Evolutionary conservation across 139 green algal species (phyloP), one percentile per base, ranked within the genome.

Genomic region (Ettlia oleoabundans): DNA sequence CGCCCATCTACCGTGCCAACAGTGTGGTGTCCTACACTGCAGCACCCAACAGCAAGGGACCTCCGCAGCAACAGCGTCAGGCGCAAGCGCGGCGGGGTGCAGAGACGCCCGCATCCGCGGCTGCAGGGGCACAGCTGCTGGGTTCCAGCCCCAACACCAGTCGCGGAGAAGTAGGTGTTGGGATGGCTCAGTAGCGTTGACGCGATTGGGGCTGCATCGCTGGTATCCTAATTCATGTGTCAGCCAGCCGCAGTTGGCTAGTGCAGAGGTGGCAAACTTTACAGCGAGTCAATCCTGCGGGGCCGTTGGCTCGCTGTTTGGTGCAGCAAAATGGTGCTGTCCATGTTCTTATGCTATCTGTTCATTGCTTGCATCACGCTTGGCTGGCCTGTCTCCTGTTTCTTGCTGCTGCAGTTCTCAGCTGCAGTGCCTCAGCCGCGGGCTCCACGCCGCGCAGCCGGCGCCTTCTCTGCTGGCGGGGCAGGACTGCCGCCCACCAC

Each of bases 1-100:
- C 77, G 0, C 77, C 77, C 24, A 76, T 82, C 2, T 82, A 82
- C 26, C 77, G 77, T 9, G 77, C 77, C 64, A 82, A 82, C 77
- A 82, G 77, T 24, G 77, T 82, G 22, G 77, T 82, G 32, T 82
- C 77, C 0, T 51, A 82, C 64, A 82, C 77, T 0, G 77, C 77
- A 26, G 77, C n/a, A 19, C 64, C 77, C 0, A 2, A 53, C 43
- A 35, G 24, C 15, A 43, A 33, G 3, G 53, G 22, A 10, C 47
- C 41, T 4, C 43, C 21, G n/a, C n/a, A 35, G 51, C 72, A 66
- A 33, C 72, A 78, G 73, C 52, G 6, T 42, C 70, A 75, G 40
- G 24, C n/a, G 52, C 35, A 55, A 22, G 22, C 4, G 30, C 42
- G 63, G 43, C 63, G 77, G 8, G 61, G 33, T 26, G 77, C 41